Evolutionary conservation across 768 basidiomycete species (phyloP).

Genomic region (Postia placenta): DNA sequence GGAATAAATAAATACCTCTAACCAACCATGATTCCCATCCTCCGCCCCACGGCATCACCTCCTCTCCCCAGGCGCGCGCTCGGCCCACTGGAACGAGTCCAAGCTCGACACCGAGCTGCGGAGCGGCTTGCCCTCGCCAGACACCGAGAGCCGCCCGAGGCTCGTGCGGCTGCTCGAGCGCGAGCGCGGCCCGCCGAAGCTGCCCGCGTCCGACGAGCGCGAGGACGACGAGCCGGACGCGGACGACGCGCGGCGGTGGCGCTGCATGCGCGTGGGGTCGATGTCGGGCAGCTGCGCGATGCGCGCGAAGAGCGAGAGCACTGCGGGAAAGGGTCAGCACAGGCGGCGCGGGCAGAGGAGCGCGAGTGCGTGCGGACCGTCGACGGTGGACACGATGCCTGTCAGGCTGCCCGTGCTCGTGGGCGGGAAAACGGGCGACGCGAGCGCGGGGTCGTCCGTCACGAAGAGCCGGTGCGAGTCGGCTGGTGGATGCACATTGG

Average conservation of each 20-base stretch:
- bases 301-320: conserved; percentile 74
- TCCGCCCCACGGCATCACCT: background rate
- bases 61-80: background rate
- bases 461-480: conserved; percentile 78
- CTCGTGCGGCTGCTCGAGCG: conserved; percentile 39
- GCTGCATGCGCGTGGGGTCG: conserved; percentile 73
- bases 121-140: background rate
- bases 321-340: conserved; percentile 28
- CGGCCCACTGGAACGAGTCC: conserved; percentile 2
- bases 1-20: too few relatives aligned
- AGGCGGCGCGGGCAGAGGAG: background rate
- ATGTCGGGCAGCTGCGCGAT: conserved; percentile 67
- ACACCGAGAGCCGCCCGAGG: conserved; percentile 16
- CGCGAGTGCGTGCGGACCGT: conserved; percentile 43
- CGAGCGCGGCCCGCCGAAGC: conserved; percentile 26
- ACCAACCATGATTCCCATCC: too few relatives aligned
- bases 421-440: conserved; percentile 44
- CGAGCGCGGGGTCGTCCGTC: conserved; percentile 49
- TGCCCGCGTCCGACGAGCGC: conserved; percentile 35
- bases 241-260: conserved; percentile 74
- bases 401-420: conserved; percentile 43
- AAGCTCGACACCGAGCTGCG: conserved; percentile 1
- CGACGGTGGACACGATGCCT: conserved; percentile 79
- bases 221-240: conserved; percentile 42
- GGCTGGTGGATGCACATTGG: conserved; percentile 36